These are phyloP conservation scores for Neopestalotiopsis rosae DNA, from an alignment of 2,329 filamentous ascomycete species.

Conservation along the genomic window DNA sequence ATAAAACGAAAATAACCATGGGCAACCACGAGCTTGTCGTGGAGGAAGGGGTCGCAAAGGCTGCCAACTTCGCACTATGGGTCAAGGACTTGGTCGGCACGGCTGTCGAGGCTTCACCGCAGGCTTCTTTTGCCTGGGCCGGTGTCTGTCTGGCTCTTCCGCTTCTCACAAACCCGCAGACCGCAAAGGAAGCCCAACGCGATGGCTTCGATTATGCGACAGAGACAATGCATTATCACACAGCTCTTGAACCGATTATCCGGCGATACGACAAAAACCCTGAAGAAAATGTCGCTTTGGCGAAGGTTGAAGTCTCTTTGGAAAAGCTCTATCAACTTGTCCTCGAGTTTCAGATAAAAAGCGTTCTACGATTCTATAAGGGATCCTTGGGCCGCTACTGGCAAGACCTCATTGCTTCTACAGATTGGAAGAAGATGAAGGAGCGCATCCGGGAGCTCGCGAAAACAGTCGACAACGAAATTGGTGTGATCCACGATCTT, in stretches of 20 bases:
- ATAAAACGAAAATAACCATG: neutral
- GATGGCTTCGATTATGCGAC: conserved; percentile 41
- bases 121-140: conserved; percentile 38
- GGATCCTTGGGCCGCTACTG: neutral
- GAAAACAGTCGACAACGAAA: neutral
- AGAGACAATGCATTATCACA: conserved; percentile 38
- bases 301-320: conserved; percentile 23
- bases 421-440: neutral
- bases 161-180: conserved; percentile 36
- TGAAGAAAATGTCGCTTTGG: conserved; percentile 11
- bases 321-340: conserved; percentile 38
- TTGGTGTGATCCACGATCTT: neutral
- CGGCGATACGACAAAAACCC: conserved; percentile 24
- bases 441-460: neutral
- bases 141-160: conserved; percentile 44
- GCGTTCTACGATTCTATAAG: conserved; percentile 37
- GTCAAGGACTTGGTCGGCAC: conserved; percentile 24
- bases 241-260: conserved; percentile 31
- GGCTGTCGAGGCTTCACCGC: conserved; percentile 36
- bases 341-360: conserved; percentile 40
- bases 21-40: neutral
- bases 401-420: neutral
- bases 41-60: neutral
- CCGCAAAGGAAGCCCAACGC: conserved; percentile 34
- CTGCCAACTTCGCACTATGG: conserved; percentile 44